Percentiles rank a stretch among this genome's conserved stretches.
These are phyloP conservation scores for Dendryphion nanum DNA, from an alignment of 2,329 filamentous ascomycete species.

Conservation along the genomic window DNA sequence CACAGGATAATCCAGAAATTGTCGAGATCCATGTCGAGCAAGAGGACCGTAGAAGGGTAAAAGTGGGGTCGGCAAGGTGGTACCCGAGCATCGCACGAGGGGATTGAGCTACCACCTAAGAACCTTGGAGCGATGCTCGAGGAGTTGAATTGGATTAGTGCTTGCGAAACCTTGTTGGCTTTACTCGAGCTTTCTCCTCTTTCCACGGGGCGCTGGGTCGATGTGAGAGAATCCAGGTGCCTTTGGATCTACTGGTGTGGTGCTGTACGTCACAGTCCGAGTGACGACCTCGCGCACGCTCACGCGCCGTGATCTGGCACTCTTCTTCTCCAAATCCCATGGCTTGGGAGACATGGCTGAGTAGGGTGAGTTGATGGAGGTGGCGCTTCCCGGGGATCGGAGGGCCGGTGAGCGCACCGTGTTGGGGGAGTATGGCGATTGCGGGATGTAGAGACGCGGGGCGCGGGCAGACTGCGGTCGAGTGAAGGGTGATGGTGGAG, in stretches of 20 bases:
- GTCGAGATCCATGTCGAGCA: background rate
- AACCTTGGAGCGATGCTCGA: constrained; percentile 16
- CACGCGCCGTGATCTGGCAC: constrained; percentile 57
- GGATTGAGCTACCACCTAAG: background rate
- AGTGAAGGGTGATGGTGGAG: constrained; percentile 62
- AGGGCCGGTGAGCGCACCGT: constrained; percentile 40
- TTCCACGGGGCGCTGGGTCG: constrained; percentile 87
- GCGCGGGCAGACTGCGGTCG: constrained; percentile 60
- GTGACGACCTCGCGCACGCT: constrained; percentile 87
- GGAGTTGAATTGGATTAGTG: constrained; percentile 13
- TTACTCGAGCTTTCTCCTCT: constrained; percentile 73
- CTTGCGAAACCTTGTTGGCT: constrained; percentile 13
- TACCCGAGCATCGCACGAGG: background rate
- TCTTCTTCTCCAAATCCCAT: constrained; percentile 72
- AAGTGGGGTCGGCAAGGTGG: constrained; percentile 10
- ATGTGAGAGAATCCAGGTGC: constrained; percentile 58
- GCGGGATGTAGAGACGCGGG: constrained; percentile 71
- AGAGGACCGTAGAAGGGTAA: background rate
- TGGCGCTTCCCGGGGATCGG: constrained; percentile 68
- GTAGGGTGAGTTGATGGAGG: constrained; percentile 67
- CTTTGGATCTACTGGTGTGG: constrained; percentile 43
- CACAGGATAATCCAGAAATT: background rate
- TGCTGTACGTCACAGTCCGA: constrained; percentile 87
- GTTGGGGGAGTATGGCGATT: constrained; percentile 66
- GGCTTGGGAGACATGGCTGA: constrained; percentile 74